Base-by-base conservation (phyloP, 345 rosid species). In the Ailanthus altissimus region DNA sequence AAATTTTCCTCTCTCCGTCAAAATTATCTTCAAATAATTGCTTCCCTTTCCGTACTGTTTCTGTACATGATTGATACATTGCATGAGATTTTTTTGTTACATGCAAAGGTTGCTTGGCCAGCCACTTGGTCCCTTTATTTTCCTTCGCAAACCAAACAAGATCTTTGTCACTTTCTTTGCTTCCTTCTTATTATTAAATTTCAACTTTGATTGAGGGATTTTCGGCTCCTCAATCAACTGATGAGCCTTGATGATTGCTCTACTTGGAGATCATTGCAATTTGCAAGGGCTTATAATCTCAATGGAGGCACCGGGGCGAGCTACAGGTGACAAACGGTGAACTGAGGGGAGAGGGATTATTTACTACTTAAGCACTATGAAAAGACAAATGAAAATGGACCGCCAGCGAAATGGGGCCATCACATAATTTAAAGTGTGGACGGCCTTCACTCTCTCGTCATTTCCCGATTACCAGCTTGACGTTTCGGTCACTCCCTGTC, bases 381-480 rank as follows among this genome's bases (percentile, higher is more conserved):
- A 73, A n/a, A 72, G 38, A 4, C 53, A 2, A 26, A 20, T 38
- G n/a, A 56, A 56, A 71, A 71, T 21, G 43, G 74, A 53, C 61
- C 45, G 26, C 20, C 73, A 32, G 40, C 21, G 13, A 59, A 16
- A 59, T 59, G 8, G 76, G 28, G 11, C 68, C 76, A 46, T 60
- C 18, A n/a, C 38, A 10, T 25, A 11, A 59, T 8, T 14, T 15
- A 15, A 2, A 32, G 1, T 3, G 25, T 59, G 26, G 68, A 26
- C 16, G n/a, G 26, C 14, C 58, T 26, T 28, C 28, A 23, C 11
- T 51, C 76, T 6, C 28, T 14, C 57, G 4, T 45, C 23, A 16
- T 7, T 59, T 25, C 67, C 57, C 46, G 8, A 10, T 45, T 18
- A n/a, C 26, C 62, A 53, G 47, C 49, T 54, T 28, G 50, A 56